Evolutionary conservation across 306 rosid species (phyloP).

Genomic region (Cicer chorassanicum): DNA sequence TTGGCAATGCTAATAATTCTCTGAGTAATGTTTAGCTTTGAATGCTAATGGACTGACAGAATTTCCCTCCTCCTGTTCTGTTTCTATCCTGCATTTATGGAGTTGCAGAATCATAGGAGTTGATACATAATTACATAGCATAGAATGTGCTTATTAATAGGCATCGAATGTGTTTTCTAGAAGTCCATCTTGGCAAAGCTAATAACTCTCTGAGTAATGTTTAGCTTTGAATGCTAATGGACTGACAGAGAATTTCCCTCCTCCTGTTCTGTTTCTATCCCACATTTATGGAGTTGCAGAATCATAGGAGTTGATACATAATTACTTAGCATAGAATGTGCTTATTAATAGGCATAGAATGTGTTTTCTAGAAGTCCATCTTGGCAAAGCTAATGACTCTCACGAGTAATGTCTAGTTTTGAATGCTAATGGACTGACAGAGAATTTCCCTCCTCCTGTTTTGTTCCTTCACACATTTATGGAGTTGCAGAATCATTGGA

Average conservation of each 20-base stretch:
- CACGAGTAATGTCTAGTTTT: slow-evolving; percentile 56
- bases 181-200: slow-evolving; percentile 87
- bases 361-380: slow-evolving; percentile 55
- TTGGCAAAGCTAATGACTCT: slow-evolving; percentile 71
- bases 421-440: slow-evolving; percentile 68
- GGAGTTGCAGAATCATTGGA: slow-evolving; percentile 7
- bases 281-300: background rate
- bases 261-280: slow-evolving; percentile 52
- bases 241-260: slow-evolving; percentile 46
- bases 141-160: too few species aligned
- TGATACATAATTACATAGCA: slow-evolving; percentile 41
- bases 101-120: slow-evolving; percentile 57
- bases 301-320: slow-evolving; percentile 47
- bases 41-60: slow-evolving; percentile 64
- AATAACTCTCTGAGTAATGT: slow-evolving; percentile 52
- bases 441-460: slow-evolving; percentile 47
- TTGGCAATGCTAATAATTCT: slow-evolving; percentile 70
- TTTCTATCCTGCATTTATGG: slow-evolving; percentile 21
- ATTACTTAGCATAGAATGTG: background rate
- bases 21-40: slow-evolving; percentile 59
- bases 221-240: slow-evolving; percentile 75
- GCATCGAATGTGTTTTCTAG: too few species aligned
- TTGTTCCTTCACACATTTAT: slow-evolving; percentile 45
- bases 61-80: slow-evolving; percentile 53
- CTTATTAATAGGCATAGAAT: background rate